Evolutionary conservation across 768 basidiomycete species (phyloP), one percentile per base, ranked within the genome.

Genomic region (Xanthoconium purpureum): DNA sequence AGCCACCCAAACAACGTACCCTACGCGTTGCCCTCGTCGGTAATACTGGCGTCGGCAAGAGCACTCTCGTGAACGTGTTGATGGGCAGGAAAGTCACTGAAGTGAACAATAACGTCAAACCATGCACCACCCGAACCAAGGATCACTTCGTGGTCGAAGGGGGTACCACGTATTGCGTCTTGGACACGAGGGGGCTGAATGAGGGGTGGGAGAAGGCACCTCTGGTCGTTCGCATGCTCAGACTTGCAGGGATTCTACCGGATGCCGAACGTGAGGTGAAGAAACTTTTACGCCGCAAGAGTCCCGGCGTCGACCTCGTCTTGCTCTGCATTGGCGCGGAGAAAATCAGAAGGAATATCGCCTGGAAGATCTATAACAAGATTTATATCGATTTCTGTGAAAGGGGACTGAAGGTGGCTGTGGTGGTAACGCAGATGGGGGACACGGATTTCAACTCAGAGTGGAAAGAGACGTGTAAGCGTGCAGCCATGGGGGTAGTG

Each of bases 1-100:
- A 63, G 62, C 7, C 3, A 29, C 24, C 35, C 6, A 18, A 56
- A 38, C 52, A 51, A 36, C 43, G 11, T 32, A 42, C 52, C 33
- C 17, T 54, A 5, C 55, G 67, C 38, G 50, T 68, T 20, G 66
- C 68, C 33, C 35, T 68, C 36, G 63, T 60, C 24, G 66, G 66
- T 11, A 36, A 51, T 36, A 67, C 66, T 14, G 66, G 66, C 3
- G 67, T 56, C 43, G 66, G 66, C 40, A 68, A 68, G 43, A 68
- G 66, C 55, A 68, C 67, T 8, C 47, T 69, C 10, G 65, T 69
- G 20, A 68, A 68, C 33, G 45, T 68, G 50, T 65, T 67, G 47
- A 40, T 42, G n/a, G 66, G 60, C 53, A 3, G 35, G 14, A 15
- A 49, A 43, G 17, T 42, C 17, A 67, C 66, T 7, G 3, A 29